Percentiles rank a stretch among this genome's conserved stretches.
Evolutionary conservation across 2,329 filamentous ascomycete species (phyloP).

Genomic region (Escovopsis sp.): DNA sequence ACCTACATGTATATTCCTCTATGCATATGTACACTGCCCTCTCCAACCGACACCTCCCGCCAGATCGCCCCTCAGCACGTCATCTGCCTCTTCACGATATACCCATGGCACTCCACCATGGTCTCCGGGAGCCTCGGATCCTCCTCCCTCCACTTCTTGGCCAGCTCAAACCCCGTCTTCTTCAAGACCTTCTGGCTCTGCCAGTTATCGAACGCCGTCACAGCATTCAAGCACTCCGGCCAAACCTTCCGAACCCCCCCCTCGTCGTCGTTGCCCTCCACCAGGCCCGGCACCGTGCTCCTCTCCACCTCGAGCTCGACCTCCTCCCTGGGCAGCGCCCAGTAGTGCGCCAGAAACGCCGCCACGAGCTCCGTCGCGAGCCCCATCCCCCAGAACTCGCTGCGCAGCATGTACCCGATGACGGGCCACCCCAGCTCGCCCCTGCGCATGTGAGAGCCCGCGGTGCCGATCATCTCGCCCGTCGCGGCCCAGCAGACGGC

Average conservation of each 20-base stretch:
- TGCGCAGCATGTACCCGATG: conserved; percentile 42
- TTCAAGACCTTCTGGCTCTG: conserved; percentile 40
- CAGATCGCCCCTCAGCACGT: neutral
- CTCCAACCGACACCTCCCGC: no score
- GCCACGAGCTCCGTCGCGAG: conserved; percentile 41
- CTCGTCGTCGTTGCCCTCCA: conserved; percentile 13
- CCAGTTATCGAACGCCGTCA: conserved; percentile 33
- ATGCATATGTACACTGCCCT: no score
- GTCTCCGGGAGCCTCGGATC: conserved; percentile 10
- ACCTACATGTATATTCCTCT: no score
- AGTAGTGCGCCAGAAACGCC: conserved; percentile 32
- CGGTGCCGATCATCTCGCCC: conserved; percentile 36
- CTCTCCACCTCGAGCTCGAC: conserved; percentile 28
- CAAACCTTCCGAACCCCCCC: neutral
- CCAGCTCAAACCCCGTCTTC: conserved; percentile 39
- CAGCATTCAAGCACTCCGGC: conserved; percentile 28
- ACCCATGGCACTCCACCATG: conserved; percentile 13
- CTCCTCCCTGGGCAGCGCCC: conserved; percentile 31
- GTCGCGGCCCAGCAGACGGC: conserved; percentile 32
- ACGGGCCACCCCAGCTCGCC: conserved; percentile 38
- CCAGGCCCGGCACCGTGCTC: conserved; percentile 16
- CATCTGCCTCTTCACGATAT: conserved; percentile 1
- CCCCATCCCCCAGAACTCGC: conserved; percentile 39
- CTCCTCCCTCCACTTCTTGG: conserved; percentile 23
- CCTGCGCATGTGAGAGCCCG: conserved; percentile 25